A percentile compares a stretch with the other conserved stretches of the same genome.
Conservation (phyloP, 2,329 filamentous ascomycete species). For the Cordyceps militaris region DNA sequence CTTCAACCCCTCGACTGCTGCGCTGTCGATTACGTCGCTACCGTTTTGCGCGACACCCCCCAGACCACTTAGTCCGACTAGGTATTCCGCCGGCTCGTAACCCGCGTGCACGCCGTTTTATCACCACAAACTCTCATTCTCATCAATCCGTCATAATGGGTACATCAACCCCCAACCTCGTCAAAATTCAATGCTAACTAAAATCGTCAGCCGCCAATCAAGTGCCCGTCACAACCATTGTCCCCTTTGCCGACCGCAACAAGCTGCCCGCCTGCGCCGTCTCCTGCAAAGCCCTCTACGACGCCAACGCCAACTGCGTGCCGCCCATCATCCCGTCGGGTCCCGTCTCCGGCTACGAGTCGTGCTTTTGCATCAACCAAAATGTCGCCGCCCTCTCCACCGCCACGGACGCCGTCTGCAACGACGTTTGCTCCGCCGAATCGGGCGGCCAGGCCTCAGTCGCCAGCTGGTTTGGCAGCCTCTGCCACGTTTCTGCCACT, state of each 20-base stretch:
- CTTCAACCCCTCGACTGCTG: not conserved
- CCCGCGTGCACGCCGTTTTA: not conserved
- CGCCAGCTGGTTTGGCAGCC: constrained; percentile 61
- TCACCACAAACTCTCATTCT: not conserved
- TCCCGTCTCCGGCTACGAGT: constrained; percentile 47
- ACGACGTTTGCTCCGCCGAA: constrained; percentile 43
- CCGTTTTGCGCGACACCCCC: not conserved
- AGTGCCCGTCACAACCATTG: constrained; percentile 39
- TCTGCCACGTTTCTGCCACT: constrained; percentile 46
- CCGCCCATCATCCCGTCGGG: constrained; percentile 46
- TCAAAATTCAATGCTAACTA: not conserved
- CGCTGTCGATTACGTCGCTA: not conserved
- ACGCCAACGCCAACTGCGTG: constrained; percentile 66
- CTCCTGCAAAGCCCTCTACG: constrained; percentile 52
- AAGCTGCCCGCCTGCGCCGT: constrained; percentile 56
- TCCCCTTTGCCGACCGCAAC: constrained; percentile 40
- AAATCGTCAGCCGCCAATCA: not conserved
- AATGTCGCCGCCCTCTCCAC: constrained; percentile 52
- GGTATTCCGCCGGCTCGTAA: not conserved
- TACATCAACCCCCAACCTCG: not conserved
- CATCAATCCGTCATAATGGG: constrained; percentile 10
- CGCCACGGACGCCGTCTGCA: constrained; percentile 54
- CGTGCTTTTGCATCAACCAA: constrained; percentile 66
- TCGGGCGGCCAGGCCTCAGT: constrained; percentile 45
- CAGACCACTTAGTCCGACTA: not conserved